Evolutionary conservation across 306 rosid species (phyloP).

Genomic region (Pterocarpus santalinus): DNA sequence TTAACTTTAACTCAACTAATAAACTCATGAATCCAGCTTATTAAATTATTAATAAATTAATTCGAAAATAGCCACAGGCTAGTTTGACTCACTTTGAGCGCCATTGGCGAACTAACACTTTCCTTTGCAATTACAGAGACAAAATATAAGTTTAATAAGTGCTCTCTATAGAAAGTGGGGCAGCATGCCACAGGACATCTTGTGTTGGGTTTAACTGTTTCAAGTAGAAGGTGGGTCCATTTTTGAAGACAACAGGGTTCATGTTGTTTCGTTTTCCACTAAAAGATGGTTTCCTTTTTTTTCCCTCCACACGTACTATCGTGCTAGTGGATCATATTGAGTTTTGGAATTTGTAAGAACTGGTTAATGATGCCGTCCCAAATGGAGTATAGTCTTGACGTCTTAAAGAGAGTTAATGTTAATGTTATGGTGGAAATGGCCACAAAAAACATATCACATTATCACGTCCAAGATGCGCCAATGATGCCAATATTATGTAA

Average conservation of each 20-base stretch:
- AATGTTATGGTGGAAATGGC: not conserved
- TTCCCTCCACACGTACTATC: slow-evolving; percentile 23
- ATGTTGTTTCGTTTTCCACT: slow-evolving; percentile 43
- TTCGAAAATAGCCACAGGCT: no score
- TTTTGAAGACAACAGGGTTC: slow-evolving; percentile 30
- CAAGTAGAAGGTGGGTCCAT: slow-evolving; percentile 41
- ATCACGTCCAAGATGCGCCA: not conserved
- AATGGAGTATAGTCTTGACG: not conserved
- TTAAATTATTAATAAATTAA: no score
- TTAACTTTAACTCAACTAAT: no score
- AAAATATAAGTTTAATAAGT: not conserved
- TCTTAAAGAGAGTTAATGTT: not conserved
- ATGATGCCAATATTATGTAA: not conserved
- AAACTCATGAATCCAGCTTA: no score
- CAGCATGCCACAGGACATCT: not conserved
- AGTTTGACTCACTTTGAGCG: no score
- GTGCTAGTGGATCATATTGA: slow-evolving; percentile 33
- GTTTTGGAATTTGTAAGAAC: slow-evolving; percentile 19
- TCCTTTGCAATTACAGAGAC: slow-evolving; percentile 15
- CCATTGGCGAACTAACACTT: not conserved
- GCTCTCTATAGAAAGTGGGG: not conserved
- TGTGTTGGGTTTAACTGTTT: slow-evolving; percentile 39
- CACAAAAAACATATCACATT: not conserved
- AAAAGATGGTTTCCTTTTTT: slow-evolving; percentile 45
- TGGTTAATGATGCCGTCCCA: slow-evolving; percentile 1